phyloP scores from a whole-genome alignment of 2,329 filamentous ascomycete species.

The Aspergillus ochraceus region DNA sequence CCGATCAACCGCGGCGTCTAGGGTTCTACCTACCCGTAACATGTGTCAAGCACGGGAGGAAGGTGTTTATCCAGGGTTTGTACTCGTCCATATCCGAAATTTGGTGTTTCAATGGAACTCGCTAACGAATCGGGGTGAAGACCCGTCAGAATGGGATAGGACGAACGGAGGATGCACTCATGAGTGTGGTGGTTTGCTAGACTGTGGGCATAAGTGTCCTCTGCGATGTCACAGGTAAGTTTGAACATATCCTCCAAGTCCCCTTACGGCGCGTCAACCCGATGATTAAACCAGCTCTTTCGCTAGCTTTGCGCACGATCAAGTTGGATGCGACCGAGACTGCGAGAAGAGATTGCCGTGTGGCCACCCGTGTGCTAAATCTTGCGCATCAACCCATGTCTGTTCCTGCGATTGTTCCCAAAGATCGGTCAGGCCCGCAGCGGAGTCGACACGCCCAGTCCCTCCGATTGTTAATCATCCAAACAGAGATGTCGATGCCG shows the following conservation, averaged over 20 bases:
- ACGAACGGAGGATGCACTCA: conserved; percentile 55
- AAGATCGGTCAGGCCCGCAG: not conserved
- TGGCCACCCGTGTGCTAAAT: conserved; percentile 37
- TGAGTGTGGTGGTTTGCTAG: conserved; percentile 45
- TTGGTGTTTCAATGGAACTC: not conserved
- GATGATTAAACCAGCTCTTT: conserved; percentile 8
- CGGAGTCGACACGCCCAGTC: not conserved
- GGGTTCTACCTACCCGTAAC: conserved; percentile 60
- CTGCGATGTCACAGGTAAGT: conserved; percentile 55
- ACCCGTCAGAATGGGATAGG: conserved; percentile 55
- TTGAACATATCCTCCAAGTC: not conserved
- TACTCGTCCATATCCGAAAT: not conserved
- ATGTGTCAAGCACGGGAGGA: conserved; percentile 60
- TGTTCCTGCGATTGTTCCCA: conserved; percentile 33
- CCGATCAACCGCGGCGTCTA: conserved; percentile 30
- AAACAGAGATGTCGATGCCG: not conserved
- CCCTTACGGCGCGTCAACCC: no score
- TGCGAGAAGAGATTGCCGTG: conserved; percentile 39
- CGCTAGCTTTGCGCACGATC: conserved; percentile 38
- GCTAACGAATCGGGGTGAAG: conserved; percentile 22
- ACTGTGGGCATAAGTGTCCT: conserved; percentile 56
- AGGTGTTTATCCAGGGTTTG: conserved; percentile 51
- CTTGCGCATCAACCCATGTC: conserved; percentile 28
- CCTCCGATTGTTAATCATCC: not conserved
- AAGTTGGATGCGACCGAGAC: conserved; percentile 33